A percentile compares a stretch with the other conserved stretches of the same genome.
Conservation (phyloP, 352 stramenopile genomes). For the Phytophthora lateralis region DNA sequence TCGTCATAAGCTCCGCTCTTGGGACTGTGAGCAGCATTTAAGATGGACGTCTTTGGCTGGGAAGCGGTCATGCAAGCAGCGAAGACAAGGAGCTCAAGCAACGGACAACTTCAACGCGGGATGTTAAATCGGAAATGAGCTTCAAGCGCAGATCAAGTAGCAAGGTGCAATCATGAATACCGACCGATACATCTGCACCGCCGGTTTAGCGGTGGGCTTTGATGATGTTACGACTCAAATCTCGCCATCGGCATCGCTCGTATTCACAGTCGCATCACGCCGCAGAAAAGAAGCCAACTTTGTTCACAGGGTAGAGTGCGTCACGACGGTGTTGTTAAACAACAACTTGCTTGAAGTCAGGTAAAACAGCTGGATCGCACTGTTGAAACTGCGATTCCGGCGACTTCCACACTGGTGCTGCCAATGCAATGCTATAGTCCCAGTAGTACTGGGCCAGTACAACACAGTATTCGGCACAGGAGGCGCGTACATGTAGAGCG, state of each 20-base stretch:
- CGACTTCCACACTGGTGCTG: slow-evolving; percentile 1
- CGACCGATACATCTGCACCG: slow-evolving; percentile 13
- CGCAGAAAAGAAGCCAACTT: neutral
- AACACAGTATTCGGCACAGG: neutral
- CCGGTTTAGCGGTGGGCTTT: slow-evolving; percentile 7
- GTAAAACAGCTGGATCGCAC: no score
- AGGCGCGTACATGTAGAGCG: no score
- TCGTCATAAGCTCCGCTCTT: slow-evolving; percentile 17
- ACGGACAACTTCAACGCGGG: neutral
- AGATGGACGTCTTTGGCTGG: slow-evolving; percentile 8
- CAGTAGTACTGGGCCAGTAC: no score
- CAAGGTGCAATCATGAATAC: neutral
- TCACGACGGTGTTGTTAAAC: slow-evolving; percentile 18
- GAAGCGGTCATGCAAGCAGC: slow-evolving; percentile 3
- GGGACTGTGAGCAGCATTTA: slow-evolving; percentile 10
- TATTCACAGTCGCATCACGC: slow-evolving; percentile 27
- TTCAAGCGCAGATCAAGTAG: slow-evolving; percentile 19
- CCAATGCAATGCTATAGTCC: neutral
- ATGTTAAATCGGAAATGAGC: slow-evolving; percentile 16
- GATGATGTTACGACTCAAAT: slow-evolving; percentile 27
- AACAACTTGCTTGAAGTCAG: neutral
- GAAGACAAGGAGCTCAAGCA: neutral
- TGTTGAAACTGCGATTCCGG: neutral
- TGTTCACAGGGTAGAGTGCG: neutral
- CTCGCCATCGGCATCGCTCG: slow-evolving; percentile 7